These are phyloP conservation scores for Penicillium freii DNA, from an alignment of 2,329 filamentous ascomycete genomes.

Conservation along the genomic window DNA sequence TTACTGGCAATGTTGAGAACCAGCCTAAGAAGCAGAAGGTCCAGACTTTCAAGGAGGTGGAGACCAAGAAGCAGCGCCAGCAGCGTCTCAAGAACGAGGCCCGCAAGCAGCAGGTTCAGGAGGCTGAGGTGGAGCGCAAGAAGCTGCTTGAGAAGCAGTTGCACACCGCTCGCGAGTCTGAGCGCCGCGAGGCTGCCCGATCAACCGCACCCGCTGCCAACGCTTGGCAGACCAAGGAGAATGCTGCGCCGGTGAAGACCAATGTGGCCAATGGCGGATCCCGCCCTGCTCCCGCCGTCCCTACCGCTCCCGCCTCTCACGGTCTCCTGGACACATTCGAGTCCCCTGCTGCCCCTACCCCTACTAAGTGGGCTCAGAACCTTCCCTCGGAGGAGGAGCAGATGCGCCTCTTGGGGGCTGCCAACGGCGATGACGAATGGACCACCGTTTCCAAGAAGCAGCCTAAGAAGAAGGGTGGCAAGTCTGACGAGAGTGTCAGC, in stretches of 20 bases:
- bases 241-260: conserved; percentile 4
- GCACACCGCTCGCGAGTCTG: conserved; percentile 74
- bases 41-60: conserved; percentile 63
- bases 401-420: conserved; percentile 51
- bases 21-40: conserved; percentile 57
- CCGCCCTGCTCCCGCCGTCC: conserved; percentile 22
- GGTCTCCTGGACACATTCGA: conserved; percentile 48
- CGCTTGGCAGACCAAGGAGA: conserved; percentile 53
- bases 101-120: conserved; percentile 70
- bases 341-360: conserved; percentile 22
- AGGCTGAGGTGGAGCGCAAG: conserved; percentile 76
- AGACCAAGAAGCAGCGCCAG: conserved; percentile 95
- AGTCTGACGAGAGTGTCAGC: conserved; percentile 44
- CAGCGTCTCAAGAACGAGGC: conserved; percentile 85
- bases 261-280: conserved; percentile 19
- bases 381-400: conserved; percentile 62
- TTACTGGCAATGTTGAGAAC: conserved; percentile 66
- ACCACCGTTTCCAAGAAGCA: conserved; percentile 61
- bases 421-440: conserved; percentile 55
- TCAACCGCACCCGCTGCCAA: conserved; percentile 51
- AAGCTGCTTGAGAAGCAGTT: conserved; percentile 76
- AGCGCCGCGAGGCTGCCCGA: conserved; percentile 69
- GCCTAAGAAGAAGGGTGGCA: conserved; percentile 50
- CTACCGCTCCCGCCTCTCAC: conserved; percentile 19
- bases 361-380: conserved; percentile 46